A percentile compares a stretch with the other conserved stretches of the same genome.
Evolutionary conservation across 805 yeast genomes (phyloP).

Genomic region (Tetrapisispora taiwanensis): DNA sequence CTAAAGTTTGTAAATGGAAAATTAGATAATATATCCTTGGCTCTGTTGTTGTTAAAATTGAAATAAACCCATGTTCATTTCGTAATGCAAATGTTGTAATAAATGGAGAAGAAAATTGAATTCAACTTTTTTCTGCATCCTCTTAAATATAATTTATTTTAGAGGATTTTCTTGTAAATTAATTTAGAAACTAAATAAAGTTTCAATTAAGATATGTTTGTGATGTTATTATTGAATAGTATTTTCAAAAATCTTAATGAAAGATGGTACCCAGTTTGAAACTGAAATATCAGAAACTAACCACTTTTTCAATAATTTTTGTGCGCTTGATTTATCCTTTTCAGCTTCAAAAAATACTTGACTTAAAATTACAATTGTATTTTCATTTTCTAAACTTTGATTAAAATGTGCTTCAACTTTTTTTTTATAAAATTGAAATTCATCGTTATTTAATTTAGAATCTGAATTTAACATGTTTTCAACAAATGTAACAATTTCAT

Average conservation of each 20-base stretch:
- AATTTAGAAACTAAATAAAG: too few relatives aligned
- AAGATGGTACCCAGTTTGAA: slow-evolving; percentile 57
- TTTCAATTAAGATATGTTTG: too few relatives aligned
- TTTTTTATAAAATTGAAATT: slow-evolving; percentile 34
- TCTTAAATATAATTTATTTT: too few relatives aligned
- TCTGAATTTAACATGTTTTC: slow-evolving; percentile 19
- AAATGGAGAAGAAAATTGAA: neutral
- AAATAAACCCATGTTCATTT: neutral
- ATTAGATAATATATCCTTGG: too few relatives aligned
- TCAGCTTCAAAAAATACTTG: slow-evolving; percentile 17
- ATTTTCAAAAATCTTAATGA: slow-evolving; percentile 37
- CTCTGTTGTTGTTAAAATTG: too few relatives aligned
- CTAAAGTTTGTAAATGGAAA: too few relatives aligned
- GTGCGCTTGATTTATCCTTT: slow-evolving; percentile 23
- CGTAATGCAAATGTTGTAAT: neutral
- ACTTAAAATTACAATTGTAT: slow-evolving; percentile 22
- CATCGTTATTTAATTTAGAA: slow-evolving; percentile 32
- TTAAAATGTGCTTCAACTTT: slow-evolving; percentile 30
- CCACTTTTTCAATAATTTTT: slow-evolving; percentile 35
- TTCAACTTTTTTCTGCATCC: too few relatives aligned
- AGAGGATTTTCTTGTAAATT: too few relatives aligned
- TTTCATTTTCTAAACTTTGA: slow-evolving; percentile 21
- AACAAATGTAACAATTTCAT: slow-evolving; percentile 17
- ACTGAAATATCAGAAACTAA: slow-evolving; percentile 50
- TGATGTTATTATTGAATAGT: neutral